Percentiles rank a stretch among this genome's conserved stretches.
Conservation (phyloP, 345 rosid genomes). For the Gossypium anomalum region DNA sequence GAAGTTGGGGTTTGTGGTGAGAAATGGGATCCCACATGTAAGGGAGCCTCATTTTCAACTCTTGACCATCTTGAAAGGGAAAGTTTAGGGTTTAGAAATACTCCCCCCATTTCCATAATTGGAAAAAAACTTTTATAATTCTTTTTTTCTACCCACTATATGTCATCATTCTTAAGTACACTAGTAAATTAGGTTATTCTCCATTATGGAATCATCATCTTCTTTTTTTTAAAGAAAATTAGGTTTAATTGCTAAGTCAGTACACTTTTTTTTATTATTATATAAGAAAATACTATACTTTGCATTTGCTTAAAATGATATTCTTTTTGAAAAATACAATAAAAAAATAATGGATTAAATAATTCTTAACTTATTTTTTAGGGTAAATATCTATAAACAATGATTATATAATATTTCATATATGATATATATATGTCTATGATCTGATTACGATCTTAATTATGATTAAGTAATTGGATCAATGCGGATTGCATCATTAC, state of each 20-base stretch:
- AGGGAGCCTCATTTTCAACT: too few relatives aligned
- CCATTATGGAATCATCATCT: background rate
- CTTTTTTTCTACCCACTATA: slow-evolving; percentile 7
- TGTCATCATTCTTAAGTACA: slow-evolving; percentile 21
- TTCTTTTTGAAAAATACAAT: too few relatives aligned
- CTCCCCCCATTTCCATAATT: slow-evolving; percentile 36
- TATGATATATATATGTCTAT: background rate
- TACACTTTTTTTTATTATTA: too few relatives aligned
- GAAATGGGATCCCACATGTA: background rate
- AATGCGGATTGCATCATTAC: background rate
- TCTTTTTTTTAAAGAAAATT: too few relatives aligned
- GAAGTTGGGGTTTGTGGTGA: too few relatives aligned
- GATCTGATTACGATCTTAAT: background rate
- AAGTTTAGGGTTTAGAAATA: slow-evolving; percentile 14
- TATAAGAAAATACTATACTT: too few relatives aligned
- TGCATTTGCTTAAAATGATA: too few relatives aligned
- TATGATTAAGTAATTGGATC: background rate
- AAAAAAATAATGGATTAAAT: too few relatives aligned
- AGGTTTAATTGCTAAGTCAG: too few relatives aligned
- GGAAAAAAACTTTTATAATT: slow-evolving; percentile 19
- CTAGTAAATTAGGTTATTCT: background rate
- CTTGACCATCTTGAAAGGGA: slow-evolving; percentile 23
- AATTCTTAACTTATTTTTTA: too few relatives aligned
- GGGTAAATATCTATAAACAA: too few relatives aligned
- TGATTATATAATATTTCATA: background rate